Evolutionary conservation across 352 stramenopile genomes (phyloP).

Genomic region (Globisporangium echinulatum): DNA sequence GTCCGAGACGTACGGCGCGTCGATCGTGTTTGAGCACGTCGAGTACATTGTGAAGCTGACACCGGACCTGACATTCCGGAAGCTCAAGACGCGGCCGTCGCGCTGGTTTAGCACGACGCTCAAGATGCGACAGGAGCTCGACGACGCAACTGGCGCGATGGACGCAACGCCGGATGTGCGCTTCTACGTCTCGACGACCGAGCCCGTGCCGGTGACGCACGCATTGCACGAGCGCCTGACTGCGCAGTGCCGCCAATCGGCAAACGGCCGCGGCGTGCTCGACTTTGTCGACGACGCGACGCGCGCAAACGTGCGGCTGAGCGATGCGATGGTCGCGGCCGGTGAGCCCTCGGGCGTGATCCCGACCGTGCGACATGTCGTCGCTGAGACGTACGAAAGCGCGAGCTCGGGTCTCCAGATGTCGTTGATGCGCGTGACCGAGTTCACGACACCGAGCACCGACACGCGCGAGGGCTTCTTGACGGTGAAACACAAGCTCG

Average conservation of each 20-base stretch:
- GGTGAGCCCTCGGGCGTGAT: conserved; percentile 34
- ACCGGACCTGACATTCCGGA: conserved; percentile 45
- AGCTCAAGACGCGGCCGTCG: conserved; percentile 48
- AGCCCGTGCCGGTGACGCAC: conserved; percentile 47
- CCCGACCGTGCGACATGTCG: conserved; percentile 54
- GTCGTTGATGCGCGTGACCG: conserved; percentile 44
- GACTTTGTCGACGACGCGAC: conserved; percentile 36
- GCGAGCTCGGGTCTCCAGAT: conserved; percentile 24
- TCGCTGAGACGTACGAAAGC: conserved; percentile 36
- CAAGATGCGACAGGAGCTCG: conserved; percentile 78
- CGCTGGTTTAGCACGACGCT: conserved; percentile 76
- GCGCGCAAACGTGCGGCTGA: conserved; percentile 42
- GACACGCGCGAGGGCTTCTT: conserved; percentile 44
- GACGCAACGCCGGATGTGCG: conserved; percentile 65
- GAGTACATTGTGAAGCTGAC: conserved; percentile 67
- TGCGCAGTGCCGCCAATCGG: conserved; percentile 22
- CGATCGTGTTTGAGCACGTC: conserved; percentile 47
- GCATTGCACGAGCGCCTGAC: conserved; percentile 29
- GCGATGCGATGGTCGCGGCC: conserved; percentile 33
- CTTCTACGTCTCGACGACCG: conserved; percentile 70
- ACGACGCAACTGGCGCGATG: conserved; percentile 50
- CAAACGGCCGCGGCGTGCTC: conserved; percentile 45
- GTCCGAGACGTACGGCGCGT: conserved; percentile 53
- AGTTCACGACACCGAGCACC: conserved; percentile 47
- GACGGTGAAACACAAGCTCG: conserved; percentile 40